Evolutionary conservation across 1,284 basidiomycete genomes (phyloP), one percentile per base, ranked within the genome.

Genomic region (Ustilago cynodontis): DNA sequence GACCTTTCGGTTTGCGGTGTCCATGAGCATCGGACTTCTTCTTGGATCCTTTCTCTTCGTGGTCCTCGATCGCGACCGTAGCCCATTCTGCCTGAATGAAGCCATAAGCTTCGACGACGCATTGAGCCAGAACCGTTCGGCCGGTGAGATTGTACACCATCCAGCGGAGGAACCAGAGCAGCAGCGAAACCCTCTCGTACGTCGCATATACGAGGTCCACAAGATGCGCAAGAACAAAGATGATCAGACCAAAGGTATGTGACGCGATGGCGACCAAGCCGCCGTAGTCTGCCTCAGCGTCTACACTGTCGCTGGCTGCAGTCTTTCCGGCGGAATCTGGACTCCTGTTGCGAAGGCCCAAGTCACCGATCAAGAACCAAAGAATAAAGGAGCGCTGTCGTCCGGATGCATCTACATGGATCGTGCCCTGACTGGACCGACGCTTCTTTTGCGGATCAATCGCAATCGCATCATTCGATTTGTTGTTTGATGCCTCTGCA

Each of bases 121-220:
- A 82, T 33, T 79, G 78, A 2, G 80, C 73, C 35, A 85, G 62
- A 22, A 85, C 81, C 1, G 84, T 85, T 39, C 69, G 72, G 0
- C 83, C 83, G 1, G 78, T 80, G 16, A 85, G 22, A 59, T 85
- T 85, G 56, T 78, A 68, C 47, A 78, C 52, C 26, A 78, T 64
- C 84, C 84, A 85, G 14, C 77, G 70, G 18, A 82, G 43, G 64
- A 85, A 85, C 84, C 84, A 85, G 1, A 81, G 41, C 5, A 71
- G 18, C 20, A 82, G 52, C 4, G 71, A 60, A 0, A 77, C 35
- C 5, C 49, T 52, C 29, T 83, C 82, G 35, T 68, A 76, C 14
- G 60, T 51, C 35, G 74, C 65, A 37, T 71, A 77, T 4, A 52
- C 62, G 10, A 85, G 67, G 41, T 83, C 84, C 16, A 85, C 59